A percentile compares a stretch with the other conserved stretches of the same genome.
Conservation (phyloP, 2,329 filamentous ascomycete genomes). For the Ophiocordyceps camponoti-leonardi region DNA sequence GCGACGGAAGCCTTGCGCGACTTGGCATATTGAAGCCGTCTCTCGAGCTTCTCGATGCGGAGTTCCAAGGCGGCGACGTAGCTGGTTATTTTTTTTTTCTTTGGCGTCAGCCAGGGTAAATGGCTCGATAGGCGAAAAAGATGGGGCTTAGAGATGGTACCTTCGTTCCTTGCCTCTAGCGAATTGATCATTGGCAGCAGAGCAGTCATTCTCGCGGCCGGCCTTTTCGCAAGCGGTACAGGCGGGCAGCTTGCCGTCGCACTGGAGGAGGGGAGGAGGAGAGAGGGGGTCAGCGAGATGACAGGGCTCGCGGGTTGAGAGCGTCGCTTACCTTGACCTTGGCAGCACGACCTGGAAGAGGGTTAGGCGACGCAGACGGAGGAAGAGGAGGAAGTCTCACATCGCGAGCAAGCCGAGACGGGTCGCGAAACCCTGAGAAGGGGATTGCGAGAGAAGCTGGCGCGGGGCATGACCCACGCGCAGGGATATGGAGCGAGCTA, state of each 20-base stretch:
- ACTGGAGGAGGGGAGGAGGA: constrained; percentile 29
- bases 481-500: neutral
- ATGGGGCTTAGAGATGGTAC: constrained; percentile 17
- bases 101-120: neutral
- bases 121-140: too few relatives aligned
- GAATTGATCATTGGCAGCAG: constrained; percentile 89
- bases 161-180: constrained; percentile 89
- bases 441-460: constrained; percentile 35
- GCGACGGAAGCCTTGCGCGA: constrained; percentile 54
- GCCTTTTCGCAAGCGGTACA: constrained; percentile 92
- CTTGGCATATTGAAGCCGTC: constrained; percentile 52
- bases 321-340: constrained; percentile 60
- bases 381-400: constrained; percentile 19
- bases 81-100: too few relatives aligned
- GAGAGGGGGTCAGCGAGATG: neutral
- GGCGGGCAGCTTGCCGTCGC: constrained; percentile 86
- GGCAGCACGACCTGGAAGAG: constrained; percentile 50
- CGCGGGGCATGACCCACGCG: constrained; percentile 22
- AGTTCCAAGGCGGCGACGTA: constrained; percentile 94
- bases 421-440: constrained; percentile 59
- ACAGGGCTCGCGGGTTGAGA: neutral
- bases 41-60: constrained; percentile 74
- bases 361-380: neutral
- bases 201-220: constrained; percentile 73
- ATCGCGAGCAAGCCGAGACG: constrained; percentile 65